Evolutionary conservation across 331 rosid genomes (phyloP).

Genomic region (Acacia concinna): DNA sequence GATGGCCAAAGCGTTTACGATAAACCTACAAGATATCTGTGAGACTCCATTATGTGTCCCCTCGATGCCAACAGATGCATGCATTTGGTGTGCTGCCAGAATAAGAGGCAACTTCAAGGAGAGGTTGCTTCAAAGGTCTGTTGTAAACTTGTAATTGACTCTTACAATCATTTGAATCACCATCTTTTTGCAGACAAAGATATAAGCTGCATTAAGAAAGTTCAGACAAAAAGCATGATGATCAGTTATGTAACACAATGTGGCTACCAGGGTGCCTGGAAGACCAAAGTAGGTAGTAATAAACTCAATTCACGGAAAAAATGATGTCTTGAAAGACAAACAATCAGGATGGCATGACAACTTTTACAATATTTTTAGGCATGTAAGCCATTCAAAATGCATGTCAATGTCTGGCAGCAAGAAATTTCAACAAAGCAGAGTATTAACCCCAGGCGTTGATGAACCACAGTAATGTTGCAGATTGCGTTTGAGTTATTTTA

Average conservation of each 20-base stretch:
- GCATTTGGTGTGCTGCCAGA: neutral
- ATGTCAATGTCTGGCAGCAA: neutral
- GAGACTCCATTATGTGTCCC: neutral
- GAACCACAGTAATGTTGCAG: constrained; percentile 15
- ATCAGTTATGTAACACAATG: neutral
- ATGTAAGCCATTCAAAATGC: neutral
- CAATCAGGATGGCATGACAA: neutral
- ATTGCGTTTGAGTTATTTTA: neutral
- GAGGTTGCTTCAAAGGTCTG: constrained; percentile 7
- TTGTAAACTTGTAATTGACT: constrained; percentile 22
- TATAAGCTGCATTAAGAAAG: constrained; percentile 56
- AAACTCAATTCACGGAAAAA: neutral
- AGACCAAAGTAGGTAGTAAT: neutral
- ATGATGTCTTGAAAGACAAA: neutral
- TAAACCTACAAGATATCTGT: neutral
- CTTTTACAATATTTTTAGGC: constrained; percentile 6
- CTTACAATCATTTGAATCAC: constrained; percentile 29
- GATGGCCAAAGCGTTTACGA: neutral
- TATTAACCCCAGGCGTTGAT: neutral
- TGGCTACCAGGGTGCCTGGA: neutral
- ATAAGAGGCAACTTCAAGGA: constrained; percentile 4
- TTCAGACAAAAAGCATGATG: constrained; percentile 16
- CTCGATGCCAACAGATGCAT: constrained; percentile 14
- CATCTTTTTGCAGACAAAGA: constrained; percentile 58
- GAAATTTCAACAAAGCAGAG: neutral